These are phyloP conservation scores for Linum usitatissimum DNA, from an alignment of 345 rosid species.

Conservation along the genomic window DNA sequence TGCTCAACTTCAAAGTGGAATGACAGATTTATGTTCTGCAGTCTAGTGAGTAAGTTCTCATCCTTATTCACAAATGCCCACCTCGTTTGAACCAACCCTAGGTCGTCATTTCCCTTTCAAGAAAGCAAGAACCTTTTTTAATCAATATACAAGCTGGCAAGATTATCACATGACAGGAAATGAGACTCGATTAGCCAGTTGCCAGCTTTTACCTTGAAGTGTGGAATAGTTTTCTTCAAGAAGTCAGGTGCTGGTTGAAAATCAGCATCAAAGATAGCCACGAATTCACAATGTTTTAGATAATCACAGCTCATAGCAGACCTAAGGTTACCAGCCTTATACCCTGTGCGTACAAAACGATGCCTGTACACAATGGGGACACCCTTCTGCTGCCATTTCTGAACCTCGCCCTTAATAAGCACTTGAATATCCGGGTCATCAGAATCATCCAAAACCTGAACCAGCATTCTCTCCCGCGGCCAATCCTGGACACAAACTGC, in stretches of 20 bases:
- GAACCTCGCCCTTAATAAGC: conserved; percentile 52
- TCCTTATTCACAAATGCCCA: conserved; percentile 82
- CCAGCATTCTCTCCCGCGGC: conserved; percentile 56
- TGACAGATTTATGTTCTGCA: conserved; percentile 69
- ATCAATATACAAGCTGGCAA: neutral
- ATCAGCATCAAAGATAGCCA: conserved; percentile 81
- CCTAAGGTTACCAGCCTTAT: conserved; percentile 85
- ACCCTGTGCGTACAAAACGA: conserved; percentile 66
- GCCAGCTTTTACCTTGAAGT: conserved; percentile 46
- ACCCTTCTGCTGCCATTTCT: conserved; percentile 59
- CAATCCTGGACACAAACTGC: conserved; percentile 80
- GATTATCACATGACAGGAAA: no score
- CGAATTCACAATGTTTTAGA: conserved; percentile 60
- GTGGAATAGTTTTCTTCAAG: conserved; percentile 62
- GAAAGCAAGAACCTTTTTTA: neutral
- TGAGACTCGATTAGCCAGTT: neutral
- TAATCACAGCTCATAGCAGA: conserved; percentile 80
- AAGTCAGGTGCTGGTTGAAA: conserved; percentile 67
- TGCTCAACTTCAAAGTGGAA: conserved; percentile 84
- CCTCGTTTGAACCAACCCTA: conserved; percentile 76
- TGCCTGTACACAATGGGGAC: conserved; percentile 59
- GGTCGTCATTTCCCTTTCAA: conserved; percentile 42
- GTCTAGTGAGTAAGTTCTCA: conserved; percentile 74
- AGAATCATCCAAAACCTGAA: conserved; percentile 80
- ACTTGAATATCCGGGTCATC: conserved; percentile 54